These are phyloP conservation scores for Cryptosporidium andersoni DNA, from an alignment of 169 alveolate genomes.

Conservation along the genomic window DNA sequence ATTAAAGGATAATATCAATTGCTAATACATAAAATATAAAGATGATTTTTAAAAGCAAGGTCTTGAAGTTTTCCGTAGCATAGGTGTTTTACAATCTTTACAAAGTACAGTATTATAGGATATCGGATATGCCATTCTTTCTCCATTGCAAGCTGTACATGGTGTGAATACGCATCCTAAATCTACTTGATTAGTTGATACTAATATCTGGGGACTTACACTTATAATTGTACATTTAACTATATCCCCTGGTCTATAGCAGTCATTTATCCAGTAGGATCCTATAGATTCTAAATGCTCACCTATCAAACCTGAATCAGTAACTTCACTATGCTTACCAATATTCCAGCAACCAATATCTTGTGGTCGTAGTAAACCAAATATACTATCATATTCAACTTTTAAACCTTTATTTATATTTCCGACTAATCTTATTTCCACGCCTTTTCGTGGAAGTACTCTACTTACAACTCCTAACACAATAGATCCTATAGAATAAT, in stretches of 20 bases:
- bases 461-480: slow-evolving; percentile 43
- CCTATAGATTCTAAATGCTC: slow-evolving; percentile 52
- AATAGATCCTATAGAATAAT: slow-evolving; percentile 12
- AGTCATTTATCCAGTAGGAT: slow-evolving; percentile 61
- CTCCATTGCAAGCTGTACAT: slow-evolving; percentile 13
- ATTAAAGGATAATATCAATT: too few species aligned
- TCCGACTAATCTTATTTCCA: slow-evolving; percentile 43
- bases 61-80: slow-evolving; percentile 60
- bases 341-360: slow-evolving; percentile 70
- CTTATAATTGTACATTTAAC: slow-evolving; percentile 45
- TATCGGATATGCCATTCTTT: slow-evolving; percentile 64
- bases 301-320: slow-evolving; percentile 7
- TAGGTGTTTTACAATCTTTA: slow-evolving; percentile 23
- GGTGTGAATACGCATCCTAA: slow-evolving; percentile 63
- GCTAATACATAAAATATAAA: neutral
- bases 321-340: slow-evolving; percentile 8
- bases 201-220: slow-evolving; percentile 34
- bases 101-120: slow-evolving; percentile 70
- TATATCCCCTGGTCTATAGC: slow-evolving; percentile 60
- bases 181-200: slow-evolving; percentile 34
- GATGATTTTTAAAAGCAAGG: slow-evolving; percentile 6
- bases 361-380: slow-evolving; percentile 26
- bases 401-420: slow-evolving; percentile 19
- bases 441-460: slow-evolving; percentile 57
- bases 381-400: slow-evolving; percentile 33